Evolutionary conservation across 768 basidiomycete genomes (phyloP).

Genomic region (Leccinum uliginosum): DNA sequence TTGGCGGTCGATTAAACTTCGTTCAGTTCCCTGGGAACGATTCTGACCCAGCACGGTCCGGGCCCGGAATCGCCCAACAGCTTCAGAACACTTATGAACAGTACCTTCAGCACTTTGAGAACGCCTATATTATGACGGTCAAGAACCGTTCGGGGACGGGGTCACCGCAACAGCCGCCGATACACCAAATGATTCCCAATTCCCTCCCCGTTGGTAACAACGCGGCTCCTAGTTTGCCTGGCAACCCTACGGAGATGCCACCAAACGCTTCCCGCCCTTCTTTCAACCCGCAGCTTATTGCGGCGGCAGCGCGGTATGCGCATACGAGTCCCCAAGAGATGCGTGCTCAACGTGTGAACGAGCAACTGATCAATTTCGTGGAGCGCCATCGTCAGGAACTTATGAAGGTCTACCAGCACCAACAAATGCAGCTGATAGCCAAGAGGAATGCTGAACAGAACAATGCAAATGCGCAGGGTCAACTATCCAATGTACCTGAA

Average conservation of each 20-base stretch:
- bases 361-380: conserved; percentile 50
- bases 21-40: conserved; percentile 60
- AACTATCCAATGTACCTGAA: conserved; percentile 19
- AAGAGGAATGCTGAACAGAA: conserved; percentile 22
- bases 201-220: conserved; percentile 9
- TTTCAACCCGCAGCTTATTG: conserved; percentile 35
- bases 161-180: conserved; percentile 10
- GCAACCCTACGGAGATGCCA: conserved; percentile 20
- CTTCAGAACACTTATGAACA: conserved; percentile 58
- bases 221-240: conserved; percentile 6
- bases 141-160: conserved; percentile 15
- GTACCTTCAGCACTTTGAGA: conserved; percentile 54
- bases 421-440: conserved; percentile 9
- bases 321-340: conserved; percentile 46
- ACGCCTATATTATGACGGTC: conserved; percentile 44
- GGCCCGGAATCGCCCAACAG: conserved; percentile 58
- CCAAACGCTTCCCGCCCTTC: conserved; percentile 8
- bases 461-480: conserved; percentile 16
- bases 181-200: conserved; percentile 13
- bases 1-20: conserved; percentile 65
- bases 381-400: conserved; percentile 45
- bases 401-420: conserved; percentile 26
- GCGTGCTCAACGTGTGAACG: conserved; percentile 45
- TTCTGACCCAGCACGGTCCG: conserved; percentile 55
- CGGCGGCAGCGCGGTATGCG: conserved; percentile 45